Conservation (phyloP, 208 protist genomes). For the Zelonia costaricensis region DNA sequence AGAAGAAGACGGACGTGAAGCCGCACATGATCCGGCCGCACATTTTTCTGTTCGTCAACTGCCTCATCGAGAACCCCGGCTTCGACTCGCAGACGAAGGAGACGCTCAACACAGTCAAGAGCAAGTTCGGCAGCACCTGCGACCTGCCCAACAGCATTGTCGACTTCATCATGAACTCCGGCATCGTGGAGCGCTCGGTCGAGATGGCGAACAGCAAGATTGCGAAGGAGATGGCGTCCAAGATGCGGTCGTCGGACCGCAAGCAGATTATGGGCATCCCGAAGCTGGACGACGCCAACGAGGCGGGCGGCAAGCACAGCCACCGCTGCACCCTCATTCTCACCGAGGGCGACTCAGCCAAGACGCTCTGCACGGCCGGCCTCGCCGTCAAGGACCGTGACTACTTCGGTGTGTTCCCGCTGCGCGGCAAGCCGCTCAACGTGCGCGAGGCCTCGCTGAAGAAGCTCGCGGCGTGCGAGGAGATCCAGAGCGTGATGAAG, state of each 20-base stretch:
- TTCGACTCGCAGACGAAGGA: slow-evolving; percentile 99
- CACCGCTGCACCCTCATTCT: slow-evolving; percentile 99
- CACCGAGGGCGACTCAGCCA: slow-evolving; percentile 99
- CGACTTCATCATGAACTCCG: slow-evolving; percentile 95
- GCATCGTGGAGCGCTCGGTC: slow-evolving; percentile 95
- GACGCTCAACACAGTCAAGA: slow-evolving; percentile 95
- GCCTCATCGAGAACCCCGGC: slow-evolving; percentile 99
- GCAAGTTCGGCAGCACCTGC: slow-evolving; percentile 97
- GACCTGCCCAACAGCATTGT: slow-evolving; percentile 95
- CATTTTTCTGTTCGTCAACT: slow-evolving; percentile 99
- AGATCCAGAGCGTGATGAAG: slow-evolving; percentile 95
- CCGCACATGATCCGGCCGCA: slow-evolving; percentile 97
- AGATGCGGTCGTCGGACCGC: slow-evolving; percentile 72
- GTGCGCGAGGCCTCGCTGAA: slow-evolving; percentile 97
- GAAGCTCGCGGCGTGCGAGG: slow-evolving; percentile 96
- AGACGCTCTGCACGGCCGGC: slow-evolving; percentile 97
- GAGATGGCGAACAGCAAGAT: slow-evolving; percentile 97
- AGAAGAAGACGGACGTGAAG: slow-evolving; percentile 97
- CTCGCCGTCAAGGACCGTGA: slow-evolving; percentile 98
- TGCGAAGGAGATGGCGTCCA: slow-evolving; percentile 83
- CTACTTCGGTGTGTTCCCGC: slow-evolving; percentile 99
- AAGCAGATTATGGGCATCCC: slow-evolving; percentile 95
- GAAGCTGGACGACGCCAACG: slow-evolving; percentile 99
- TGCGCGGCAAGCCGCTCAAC: slow-evolving; percentile 99
- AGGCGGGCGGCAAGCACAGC: slow-evolving; percentile 96